These are phyloP conservation scores for Pseudogymnoascus sp. DNA, from an alignment of 2,329 filamentous ascomycete species.

Conservation along the genomic window DNA sequence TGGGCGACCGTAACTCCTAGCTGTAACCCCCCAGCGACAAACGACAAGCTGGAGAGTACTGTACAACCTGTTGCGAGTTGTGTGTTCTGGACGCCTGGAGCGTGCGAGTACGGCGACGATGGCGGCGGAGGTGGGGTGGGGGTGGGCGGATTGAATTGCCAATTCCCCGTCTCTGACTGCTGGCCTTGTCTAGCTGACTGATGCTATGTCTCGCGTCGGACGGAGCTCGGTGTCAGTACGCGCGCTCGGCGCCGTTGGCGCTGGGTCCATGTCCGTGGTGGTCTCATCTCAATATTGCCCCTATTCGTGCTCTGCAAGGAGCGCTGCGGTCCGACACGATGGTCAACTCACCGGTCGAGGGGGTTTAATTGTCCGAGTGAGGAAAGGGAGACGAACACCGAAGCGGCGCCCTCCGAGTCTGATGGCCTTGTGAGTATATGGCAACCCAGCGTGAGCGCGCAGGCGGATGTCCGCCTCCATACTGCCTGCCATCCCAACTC, in stretches of 20 bases:
- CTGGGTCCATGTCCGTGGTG: background rate
- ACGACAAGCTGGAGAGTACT: too few relatives aligned
- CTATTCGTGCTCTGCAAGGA: background rate
- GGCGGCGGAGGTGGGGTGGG: too few relatives aligned
- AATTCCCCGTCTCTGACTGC: background rate
- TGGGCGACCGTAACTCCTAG: background rate
- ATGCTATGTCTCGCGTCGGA: background rate
- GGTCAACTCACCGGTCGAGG: too few relatives aligned
- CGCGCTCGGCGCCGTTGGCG: background rate
- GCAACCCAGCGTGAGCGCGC: background rate
- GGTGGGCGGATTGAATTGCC: background rate
- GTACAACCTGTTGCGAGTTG: background rate
- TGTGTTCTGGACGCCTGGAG: conserved; percentile 4
- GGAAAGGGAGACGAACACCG: background rate
- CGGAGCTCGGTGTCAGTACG: background rate
- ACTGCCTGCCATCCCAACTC: background rate
- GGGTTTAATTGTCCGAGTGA: too few relatives aligned
- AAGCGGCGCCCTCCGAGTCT: background rate
- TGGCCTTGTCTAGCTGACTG: too few relatives aligned
- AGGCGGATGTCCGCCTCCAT: background rate
- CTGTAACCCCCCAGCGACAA: background rate
- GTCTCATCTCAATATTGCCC: background rate
- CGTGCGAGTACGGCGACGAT: background rate
- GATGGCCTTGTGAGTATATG: too few relatives aligned
- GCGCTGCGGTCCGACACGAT: background rate